Percentiles rank a stretch among this genome's conserved stretches.
phyloP scores from a whole-genome alignment of 768 basidiomycete genomes.

The Crucibulum laeve region DNA sequence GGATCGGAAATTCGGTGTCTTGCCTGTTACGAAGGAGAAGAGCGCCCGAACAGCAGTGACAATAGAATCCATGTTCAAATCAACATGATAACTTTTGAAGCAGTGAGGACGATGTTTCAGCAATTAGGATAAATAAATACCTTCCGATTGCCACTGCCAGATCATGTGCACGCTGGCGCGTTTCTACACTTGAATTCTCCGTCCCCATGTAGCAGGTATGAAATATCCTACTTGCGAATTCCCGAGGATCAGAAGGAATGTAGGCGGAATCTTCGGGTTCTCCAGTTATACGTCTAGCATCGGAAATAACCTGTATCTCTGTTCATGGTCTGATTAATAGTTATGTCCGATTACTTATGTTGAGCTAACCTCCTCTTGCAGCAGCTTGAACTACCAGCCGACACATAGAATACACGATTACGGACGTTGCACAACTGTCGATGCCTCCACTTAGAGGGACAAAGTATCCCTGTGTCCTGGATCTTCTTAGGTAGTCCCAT shows the following conservation, averaged over 20 bases:
- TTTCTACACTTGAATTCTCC: conserved; percentile 88
- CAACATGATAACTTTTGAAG: conserved; percentile 75
- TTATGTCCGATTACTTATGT: neutral
- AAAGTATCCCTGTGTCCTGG: conserved; percentile 92
- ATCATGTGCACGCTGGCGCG: conserved; percentile 79
- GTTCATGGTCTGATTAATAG: conserved; percentile 3
- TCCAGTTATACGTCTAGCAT: conserved; percentile 86
- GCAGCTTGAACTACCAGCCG: conserved; percentile 83
- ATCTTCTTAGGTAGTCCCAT: conserved; percentile 98
- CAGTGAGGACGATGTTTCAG: neutral
- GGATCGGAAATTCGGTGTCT: conserved; percentile 62
- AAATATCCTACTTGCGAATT: conserved; percentile 85
- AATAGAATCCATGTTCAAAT: conserved; percentile 93
- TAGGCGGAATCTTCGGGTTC: conserved; percentile 80
- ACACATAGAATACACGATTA: conserved; percentile 97
- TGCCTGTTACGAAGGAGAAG: conserved; percentile 76
- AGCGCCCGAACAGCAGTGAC: conserved; percentile 82
- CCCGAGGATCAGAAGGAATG: conserved; percentile 80
- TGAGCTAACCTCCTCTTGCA: conserved; percentile 57
- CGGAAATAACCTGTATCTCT: conserved; percentile 85
- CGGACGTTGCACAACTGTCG: conserved; percentile 95
- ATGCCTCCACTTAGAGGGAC: conserved; percentile 94
- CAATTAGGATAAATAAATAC: conserved; percentile 32
- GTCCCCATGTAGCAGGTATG: conserved; percentile 99
- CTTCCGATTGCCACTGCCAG: conserved; percentile 87